Evolutionary conservation across 2,329 filamentous ascomycete species (phyloP).

Genomic region (Monilinia laxa): DNA sequence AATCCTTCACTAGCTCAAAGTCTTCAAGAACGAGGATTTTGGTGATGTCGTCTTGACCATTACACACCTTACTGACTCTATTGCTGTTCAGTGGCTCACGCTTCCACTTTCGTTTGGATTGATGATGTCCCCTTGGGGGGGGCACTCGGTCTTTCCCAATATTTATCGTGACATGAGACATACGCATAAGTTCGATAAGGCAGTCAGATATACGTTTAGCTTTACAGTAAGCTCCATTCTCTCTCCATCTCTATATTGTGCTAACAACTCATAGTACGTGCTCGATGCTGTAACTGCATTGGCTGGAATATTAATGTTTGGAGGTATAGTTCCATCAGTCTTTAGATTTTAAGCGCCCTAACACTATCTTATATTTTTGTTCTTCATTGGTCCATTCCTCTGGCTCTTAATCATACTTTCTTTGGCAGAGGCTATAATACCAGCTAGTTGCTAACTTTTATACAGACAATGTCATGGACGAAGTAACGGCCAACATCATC

Average conservation of each 20-base stretch:
- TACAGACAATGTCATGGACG: constrained; percentile 63
- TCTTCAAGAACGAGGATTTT: neutral
- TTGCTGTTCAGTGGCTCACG: constrained; percentile 59
- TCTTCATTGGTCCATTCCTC: neutral
- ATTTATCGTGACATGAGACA: constrained; percentile 76
- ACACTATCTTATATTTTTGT: neutral
- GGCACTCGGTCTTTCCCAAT: constrained; percentile 73
- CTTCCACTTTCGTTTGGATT: constrained; percentile 86
- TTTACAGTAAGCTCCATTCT: constrained; percentile 64
- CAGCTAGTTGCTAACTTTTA: neutral
- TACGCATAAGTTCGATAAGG: constrained; percentile 66
- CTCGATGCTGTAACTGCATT: constrained; percentile 81
- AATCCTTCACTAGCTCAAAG: neutral
- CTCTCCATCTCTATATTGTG: neutral
- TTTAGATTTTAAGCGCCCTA: neutral
- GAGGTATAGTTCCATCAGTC: constrained; percentile 41
- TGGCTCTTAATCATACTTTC: neutral
- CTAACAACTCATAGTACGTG: constrained; percentile 54
- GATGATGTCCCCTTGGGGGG: constrained; percentile 79
- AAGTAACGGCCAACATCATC: constrained; percentile 89
- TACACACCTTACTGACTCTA: neutral
- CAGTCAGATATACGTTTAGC: constrained; percentile 75
- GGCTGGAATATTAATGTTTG: constrained; percentile 90
- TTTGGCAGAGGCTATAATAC: neutral
- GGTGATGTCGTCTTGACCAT: neutral